A percentile compares a stretch with the other conserved stretches of the same genome.
Conservation (phyloP, 495 filamentous ascomycete genomes). For the Trichoderma asperelloides region DNA sequence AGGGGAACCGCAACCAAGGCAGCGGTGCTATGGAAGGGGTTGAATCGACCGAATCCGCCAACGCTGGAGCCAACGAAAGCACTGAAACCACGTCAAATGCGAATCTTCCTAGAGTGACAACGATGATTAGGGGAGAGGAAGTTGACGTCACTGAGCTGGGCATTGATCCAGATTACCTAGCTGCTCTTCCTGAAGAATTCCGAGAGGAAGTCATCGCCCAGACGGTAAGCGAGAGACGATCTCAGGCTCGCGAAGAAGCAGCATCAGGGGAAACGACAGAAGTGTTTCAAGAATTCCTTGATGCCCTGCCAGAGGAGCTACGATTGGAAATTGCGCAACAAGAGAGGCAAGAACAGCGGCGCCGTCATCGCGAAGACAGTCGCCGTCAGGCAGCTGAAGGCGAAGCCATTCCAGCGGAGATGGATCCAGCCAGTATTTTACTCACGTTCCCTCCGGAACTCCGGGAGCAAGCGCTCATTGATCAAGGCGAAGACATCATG, state of each 20-base stretch:
- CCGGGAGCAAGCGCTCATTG: slow-evolving; percentile 76
- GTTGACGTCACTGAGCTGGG: slow-evolving; percentile 89
- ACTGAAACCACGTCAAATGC: slow-evolving; percentile 31
- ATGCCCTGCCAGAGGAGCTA: slow-evolving; percentile 84
- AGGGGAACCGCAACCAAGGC: slow-evolving; percentile 9
- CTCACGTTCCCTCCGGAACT: slow-evolving; percentile 81
- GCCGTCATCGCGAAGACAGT: slow-evolving; percentile 73
- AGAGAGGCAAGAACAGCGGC: slow-evolving; percentile 80
- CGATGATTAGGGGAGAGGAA: slow-evolving; percentile 72
- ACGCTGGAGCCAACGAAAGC: slow-evolving; percentile 25
- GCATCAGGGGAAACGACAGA: slow-evolving; percentile 70
- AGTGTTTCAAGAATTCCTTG: slow-evolving; percentile 88
- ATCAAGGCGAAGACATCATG: slow-evolving; percentile 83
- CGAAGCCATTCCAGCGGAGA: slow-evolving; percentile 59
- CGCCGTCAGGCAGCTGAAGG: slow-evolving; percentile 44
- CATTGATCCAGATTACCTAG: slow-evolving; percentile 89
- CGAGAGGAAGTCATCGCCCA: slow-evolving; percentile 91
- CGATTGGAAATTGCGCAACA: slow-evolving; percentile 82
- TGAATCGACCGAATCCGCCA: slow-evolving; percentile 43
- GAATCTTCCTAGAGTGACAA: slow-evolving; percentile 44
- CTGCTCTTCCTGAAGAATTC: slow-evolving; percentile 88
- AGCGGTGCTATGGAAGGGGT: slow-evolving; percentile 74
- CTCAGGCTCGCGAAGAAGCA: slow-evolving; percentile 62
- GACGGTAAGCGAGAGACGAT: slow-evolving; percentile 72
- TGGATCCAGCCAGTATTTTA: slow-evolving; percentile 89